A percentile compares a stretch with the other conserved stretches of the same genome.
phyloP scores from a whole-genome alignment of 1,284 basidiomycete genomes.

The Ustilago tritici region DNA sequence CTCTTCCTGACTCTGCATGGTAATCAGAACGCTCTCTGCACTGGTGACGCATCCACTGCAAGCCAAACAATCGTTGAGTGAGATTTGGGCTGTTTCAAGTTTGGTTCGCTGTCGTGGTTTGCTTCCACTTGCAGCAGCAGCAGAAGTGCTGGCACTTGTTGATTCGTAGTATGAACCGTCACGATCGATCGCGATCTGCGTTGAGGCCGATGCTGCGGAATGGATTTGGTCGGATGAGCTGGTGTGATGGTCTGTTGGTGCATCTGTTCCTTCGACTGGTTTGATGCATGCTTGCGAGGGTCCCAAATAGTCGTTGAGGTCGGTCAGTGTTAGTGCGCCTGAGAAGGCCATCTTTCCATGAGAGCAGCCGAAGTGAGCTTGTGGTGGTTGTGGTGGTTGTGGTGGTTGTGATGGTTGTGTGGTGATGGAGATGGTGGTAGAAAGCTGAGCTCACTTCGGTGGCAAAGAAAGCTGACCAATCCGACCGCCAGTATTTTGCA shows the following conservation, averaged over 20 bases:
- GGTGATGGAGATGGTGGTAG: background rate
- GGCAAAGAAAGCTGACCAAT: constrained; percentile 3
- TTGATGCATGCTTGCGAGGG: constrained; percentile 98
- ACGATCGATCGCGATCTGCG: constrained; percentile 87
- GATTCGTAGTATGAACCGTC: constrained; percentile 82
- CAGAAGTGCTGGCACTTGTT: constrained; percentile 9
- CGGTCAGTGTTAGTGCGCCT: constrained; percentile 83
- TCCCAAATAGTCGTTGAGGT: constrained; percentile 97
- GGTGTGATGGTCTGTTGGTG: constrained; percentile 46
- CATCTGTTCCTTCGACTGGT: constrained; percentile 75
- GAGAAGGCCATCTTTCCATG: constrained; percentile 81
- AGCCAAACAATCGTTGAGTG: constrained; percentile 91
- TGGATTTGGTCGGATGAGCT: constrained; percentile 48
- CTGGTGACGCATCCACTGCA: constrained; percentile 98
- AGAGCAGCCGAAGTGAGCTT: background rate
- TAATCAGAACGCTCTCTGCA: constrained; percentile 95
- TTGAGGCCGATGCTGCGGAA: constrained; percentile 72
- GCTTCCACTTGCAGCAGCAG: constrained; percentile 9
- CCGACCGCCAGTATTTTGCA: background rate
- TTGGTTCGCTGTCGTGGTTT: constrained; percentile 64
- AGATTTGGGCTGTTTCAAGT: constrained; percentile 81
- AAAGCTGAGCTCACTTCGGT: background rate
- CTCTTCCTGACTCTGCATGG: constrained; percentile 94
- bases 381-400: background rate
- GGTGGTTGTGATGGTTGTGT: background rate